phyloP scores from a whole-genome alignment of 805 yeast genomes.

The Candida maris region DNA sequence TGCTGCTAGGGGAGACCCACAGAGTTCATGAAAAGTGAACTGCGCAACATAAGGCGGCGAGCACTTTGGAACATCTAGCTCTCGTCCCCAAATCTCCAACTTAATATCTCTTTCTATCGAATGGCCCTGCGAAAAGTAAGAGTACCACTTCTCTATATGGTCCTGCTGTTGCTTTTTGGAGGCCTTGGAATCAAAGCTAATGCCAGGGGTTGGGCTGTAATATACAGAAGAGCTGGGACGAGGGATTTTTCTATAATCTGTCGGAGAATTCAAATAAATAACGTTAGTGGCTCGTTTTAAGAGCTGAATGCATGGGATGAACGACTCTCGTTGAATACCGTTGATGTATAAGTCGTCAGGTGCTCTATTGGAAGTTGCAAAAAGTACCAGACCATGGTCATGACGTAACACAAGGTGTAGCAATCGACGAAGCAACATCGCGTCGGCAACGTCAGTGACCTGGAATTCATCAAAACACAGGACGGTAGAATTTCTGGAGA shows the following conservation, averaged over 20 bases:
- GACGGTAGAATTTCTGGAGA: constrained; percentile 71
- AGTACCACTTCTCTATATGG: constrained; percentile 77
- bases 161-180: constrained; percentile 48
- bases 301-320: constrained; percentile 85
- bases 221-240: constrained; percentile 80
- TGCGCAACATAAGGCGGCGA: constrained; percentile 83
- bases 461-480: constrained; percentile 96
- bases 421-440: constrained; percentile 85
- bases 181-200: constrained; percentile 48
- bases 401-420: constrained; percentile 62
- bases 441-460: constrained; percentile 98
- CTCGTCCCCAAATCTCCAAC: constrained; percentile 83
- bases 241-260: constrained; percentile 88
- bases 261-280: constrained; percentile 79
- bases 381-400: constrained; percentile 78
- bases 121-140: constrained; percentile 67
- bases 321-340: constrained; percentile 89
- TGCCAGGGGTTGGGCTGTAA: constrained; percentile 65
- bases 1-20: constrained; percentile 86
- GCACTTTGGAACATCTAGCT: constrained; percentile 68
- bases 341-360: constrained; percentile 92
- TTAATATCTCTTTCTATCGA: constrained; percentile 34
- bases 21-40: constrained; percentile 79
- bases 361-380: constrained; percentile 92
- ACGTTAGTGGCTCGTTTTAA: constrained; percentile 74